Evolutionary conservation across 306 rosid species (phyloP).

Genomic region (Dryas octopetala): DNA sequence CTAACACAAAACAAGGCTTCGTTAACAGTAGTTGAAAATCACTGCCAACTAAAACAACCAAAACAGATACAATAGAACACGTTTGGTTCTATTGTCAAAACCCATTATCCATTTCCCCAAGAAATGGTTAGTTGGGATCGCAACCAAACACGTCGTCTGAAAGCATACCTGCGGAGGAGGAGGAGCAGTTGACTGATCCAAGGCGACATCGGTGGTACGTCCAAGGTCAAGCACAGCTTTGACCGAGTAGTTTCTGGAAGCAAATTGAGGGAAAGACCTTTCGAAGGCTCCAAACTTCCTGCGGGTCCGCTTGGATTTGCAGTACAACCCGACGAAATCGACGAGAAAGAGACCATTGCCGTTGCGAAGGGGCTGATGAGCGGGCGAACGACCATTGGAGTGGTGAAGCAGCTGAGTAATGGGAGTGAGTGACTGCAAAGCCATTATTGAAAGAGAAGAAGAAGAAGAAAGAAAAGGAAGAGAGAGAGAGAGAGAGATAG

Average conservation of each 20-base stretch:
- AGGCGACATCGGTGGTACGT: constrained; percentile 15
- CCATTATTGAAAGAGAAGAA: constrained; percentile 44
- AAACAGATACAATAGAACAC: background rate
- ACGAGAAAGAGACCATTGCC: constrained; percentile 40
- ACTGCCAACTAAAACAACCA: background rate
- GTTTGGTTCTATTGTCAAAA: background rate
- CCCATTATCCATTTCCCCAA: background rate
- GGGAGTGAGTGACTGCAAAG: constrained; percentile 55
- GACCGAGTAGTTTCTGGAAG: constrained; percentile 36
- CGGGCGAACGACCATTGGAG: constrained; percentile 28
- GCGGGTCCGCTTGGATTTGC: constrained; percentile 45
- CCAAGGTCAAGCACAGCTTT: constrained; percentile 54
- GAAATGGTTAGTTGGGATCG: background rate
- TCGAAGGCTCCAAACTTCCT: constrained; percentile 37
- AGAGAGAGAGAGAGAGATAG: constrained; percentile 1
- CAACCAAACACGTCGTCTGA: constrained; percentile 3
- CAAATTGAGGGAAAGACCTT: constrained; percentile 29
- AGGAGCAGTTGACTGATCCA: constrained; percentile 26
- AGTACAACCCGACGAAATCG: constrained; percentile 52
- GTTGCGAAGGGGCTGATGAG: constrained; percentile 25
- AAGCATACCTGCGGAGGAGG: constrained; percentile 49
- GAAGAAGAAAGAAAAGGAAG: constrained; percentile 15
- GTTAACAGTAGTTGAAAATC: too few species aligned
- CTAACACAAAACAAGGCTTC: background rate
- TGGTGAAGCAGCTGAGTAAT: constrained; percentile 49